Evolutionary conservation across 208 protist genomes (phyloP).

Genomic region (Trypanosoma conorhini): DNA sequence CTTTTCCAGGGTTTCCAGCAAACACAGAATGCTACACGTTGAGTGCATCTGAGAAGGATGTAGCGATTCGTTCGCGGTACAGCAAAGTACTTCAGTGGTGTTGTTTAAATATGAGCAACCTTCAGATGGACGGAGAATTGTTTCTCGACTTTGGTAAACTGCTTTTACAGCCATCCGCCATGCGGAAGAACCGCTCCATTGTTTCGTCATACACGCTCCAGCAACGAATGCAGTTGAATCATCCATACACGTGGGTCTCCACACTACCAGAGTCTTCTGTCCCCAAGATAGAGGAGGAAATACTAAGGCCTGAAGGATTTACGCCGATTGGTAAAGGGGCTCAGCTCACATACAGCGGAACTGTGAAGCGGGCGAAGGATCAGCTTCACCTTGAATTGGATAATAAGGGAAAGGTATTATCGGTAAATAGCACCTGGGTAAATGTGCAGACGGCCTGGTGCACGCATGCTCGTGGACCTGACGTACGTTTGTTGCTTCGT

Average conservation of each 20-base stretch:
- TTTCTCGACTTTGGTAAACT: slow-evolving; percentile 79
- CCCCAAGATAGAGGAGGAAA: slow-evolving; percentile 38
- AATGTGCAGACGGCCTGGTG: slow-evolving; percentile 79
- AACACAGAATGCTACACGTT: slow-evolving; percentile 93
- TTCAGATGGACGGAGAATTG: slow-evolving; percentile 91
- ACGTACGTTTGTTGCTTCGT: slow-evolving; percentile 74
- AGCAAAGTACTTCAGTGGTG: slow-evolving; percentile 94
- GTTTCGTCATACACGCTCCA: slow-evolving; percentile 87
- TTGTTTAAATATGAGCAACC: slow-evolving; percentile 89
- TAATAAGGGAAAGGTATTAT: slow-evolving; percentile 58
- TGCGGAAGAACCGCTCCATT: slow-evolving; percentile 48
- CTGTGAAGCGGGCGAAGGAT: slow-evolving; percentile 77
- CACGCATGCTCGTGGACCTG: slow-evolving; percentile 60
- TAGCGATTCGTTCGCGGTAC: slow-evolving; percentile 69
- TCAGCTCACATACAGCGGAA: slow-evolving; percentile 77
- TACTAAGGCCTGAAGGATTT: slow-evolving; percentile 67
- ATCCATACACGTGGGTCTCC: slow-evolving; percentile 85
- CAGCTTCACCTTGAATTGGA: slow-evolving; percentile 59
- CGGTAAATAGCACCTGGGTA: slow-evolving; percentile 72
- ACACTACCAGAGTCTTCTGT: slow-evolving; percentile 58
- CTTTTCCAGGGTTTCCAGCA: slow-evolving; percentile 85
- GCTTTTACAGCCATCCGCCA: slow-evolving; percentile 47
- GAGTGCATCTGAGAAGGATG: slow-evolving; percentile 54
- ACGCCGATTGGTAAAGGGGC: slow-evolving; percentile 30
- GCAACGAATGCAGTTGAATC: slow-evolving; percentile 84